These are phyloP conservation scores for Jackrogersella multiformis DNA, from an alignment of 495 filamentous ascomycete genomes.

Conservation along the genomic window DNA sequence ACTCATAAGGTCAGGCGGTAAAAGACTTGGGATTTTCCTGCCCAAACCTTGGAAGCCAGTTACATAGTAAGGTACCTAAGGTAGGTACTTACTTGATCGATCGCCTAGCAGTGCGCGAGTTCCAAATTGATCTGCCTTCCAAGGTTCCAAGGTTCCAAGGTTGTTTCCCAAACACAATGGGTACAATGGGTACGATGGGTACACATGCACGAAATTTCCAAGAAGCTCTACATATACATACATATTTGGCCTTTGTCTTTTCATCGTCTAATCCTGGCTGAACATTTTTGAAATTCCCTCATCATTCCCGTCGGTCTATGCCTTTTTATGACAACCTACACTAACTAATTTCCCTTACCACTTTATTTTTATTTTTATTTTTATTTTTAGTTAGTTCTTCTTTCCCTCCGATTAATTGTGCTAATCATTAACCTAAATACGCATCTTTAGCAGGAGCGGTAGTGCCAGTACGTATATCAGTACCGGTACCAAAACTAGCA, in stretches of 20 bases:
- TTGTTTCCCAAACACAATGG: slow-evolving; percentile 12
- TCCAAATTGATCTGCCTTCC: slow-evolving; percentile 1
- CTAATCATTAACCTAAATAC: slow-evolving; percentile 1
- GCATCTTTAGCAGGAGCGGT: slow-evolving; percentile 19
- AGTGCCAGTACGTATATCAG: slow-evolving; percentile 21
- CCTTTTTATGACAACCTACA: too few species aligned
- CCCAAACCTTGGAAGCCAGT: background rate
- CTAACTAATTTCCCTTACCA: slow-evolving; percentile 5
- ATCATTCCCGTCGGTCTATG: slow-evolving; percentile 16
- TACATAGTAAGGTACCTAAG: background rate
- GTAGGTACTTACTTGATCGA: background rate
- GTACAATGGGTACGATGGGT: background rate
- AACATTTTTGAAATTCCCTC: slow-evolving; percentile 33
- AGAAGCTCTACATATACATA: slow-evolving; percentile 7
- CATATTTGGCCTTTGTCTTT: background rate
- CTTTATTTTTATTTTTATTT: background rate
- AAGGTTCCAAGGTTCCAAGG: too few species aligned
- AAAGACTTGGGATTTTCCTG: background rate
- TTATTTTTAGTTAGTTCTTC: background rate
- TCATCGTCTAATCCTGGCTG: background rate
- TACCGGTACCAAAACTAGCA: slow-evolving; percentile 9
- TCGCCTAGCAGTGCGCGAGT: background rate
- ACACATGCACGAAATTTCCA: slow-evolving; percentile 17
- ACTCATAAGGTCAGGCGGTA: slow-evolving; percentile 18
- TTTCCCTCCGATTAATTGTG: slow-evolving; percentile 1